Conservation (phyloP, 306 rosid genomes). For the Cajanus cajan region DNA sequence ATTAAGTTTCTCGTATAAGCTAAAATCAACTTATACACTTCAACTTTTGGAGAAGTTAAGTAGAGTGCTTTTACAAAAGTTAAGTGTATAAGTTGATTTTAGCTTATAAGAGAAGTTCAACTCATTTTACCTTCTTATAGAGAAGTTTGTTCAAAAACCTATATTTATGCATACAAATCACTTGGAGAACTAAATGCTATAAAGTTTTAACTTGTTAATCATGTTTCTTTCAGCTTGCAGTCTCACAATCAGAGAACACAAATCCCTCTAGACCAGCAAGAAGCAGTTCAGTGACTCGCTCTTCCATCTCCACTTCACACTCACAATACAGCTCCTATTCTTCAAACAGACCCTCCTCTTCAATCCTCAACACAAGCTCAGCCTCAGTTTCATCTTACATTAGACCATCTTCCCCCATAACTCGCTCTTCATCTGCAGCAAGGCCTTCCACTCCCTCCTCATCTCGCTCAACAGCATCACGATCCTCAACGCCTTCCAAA, state of each 20-base stretch:
- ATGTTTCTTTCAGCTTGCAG: conserved; percentile 73
- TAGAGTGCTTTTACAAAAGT: too few species aligned
- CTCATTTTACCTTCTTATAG: too few species aligned
- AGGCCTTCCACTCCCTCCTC: conserved; percentile 86
- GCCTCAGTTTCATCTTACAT: conserved; percentile 91
- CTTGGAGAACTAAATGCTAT: not conserved
- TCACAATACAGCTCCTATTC: conserved; percentile 65
- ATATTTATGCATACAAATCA: too few species aligned
- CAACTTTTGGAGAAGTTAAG: too few species aligned
- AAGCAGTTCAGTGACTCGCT: conserved; percentile 94
- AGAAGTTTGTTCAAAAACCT: too few species aligned
- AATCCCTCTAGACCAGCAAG: conserved; percentile 76
- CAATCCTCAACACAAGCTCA: conserved; percentile 95
- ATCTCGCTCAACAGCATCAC: conserved; percentile 57
- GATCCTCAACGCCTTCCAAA: conserved; percentile 90
- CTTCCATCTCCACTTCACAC: conserved; percentile 56
- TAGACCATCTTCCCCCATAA: conserved; percentile 79
- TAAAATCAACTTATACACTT: too few species aligned
- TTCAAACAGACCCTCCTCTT: conserved; percentile 67
- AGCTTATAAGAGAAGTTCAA: too few species aligned
- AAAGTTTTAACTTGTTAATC: conserved; percentile 23
- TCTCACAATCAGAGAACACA: conserved; percentile 77
- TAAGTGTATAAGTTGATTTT: too few species aligned
- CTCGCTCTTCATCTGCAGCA: conserved; percentile 60
- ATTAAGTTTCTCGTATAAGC: too few species aligned